These are phyloP conservation scores for Dactylonectria macrodidyma DNA, from an alignment of 2,329 filamentous ascomycete genomes.

Conservation along the genomic window DNA sequence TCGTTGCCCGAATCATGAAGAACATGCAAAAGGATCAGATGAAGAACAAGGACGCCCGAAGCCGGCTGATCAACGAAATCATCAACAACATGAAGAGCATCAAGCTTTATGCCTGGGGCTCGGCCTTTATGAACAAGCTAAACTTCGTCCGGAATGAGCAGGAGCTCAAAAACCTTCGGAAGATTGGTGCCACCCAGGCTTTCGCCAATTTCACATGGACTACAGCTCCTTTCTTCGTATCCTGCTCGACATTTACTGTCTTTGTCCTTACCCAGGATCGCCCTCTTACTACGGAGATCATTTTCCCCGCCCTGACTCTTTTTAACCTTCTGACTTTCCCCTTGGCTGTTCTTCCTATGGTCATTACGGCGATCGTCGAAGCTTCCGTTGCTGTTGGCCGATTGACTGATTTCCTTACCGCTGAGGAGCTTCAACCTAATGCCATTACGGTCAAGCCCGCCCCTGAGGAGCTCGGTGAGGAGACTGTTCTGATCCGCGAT, in stretches of 20 bases:
- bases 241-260: conserved; percentile 94
- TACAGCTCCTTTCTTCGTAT: conserved; percentile 96
- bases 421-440: conserved; percentile 91
- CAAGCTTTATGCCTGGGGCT: conserved; percentile 98
- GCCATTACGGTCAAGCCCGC: conserved; percentile 81
- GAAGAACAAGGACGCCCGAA: conserved; percentile 98
- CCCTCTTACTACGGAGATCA: conserved; percentile 92
- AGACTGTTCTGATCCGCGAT: conserved; percentile 86
- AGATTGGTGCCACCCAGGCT: conserved; percentile 94
- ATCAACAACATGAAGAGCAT: conserved; percentile 99
- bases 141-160: conserved; percentile 96
- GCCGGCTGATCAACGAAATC: conserved; percentile 95
- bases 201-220: conserved; percentile 99
- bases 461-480: conserved; percentile 84
- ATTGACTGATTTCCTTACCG: conserved; percentile 85
- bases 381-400: conserved; percentile 92
- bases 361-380: conserved; percentile 96
- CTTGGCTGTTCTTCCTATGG: conserved; percentile 94
- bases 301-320: conserved; percentile 91
- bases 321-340: conserved; percentile 98
- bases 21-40: conserved; percentile 95
- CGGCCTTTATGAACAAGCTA: conserved; percentile 97
- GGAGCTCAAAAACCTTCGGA: conserved; percentile 94
- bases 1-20: conserved; percentile 95
- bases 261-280: conserved; percentile 88